phyloP scores from a whole-genome alignment of 345 rosid species.

The Eucalyptus marginata region DNA sequence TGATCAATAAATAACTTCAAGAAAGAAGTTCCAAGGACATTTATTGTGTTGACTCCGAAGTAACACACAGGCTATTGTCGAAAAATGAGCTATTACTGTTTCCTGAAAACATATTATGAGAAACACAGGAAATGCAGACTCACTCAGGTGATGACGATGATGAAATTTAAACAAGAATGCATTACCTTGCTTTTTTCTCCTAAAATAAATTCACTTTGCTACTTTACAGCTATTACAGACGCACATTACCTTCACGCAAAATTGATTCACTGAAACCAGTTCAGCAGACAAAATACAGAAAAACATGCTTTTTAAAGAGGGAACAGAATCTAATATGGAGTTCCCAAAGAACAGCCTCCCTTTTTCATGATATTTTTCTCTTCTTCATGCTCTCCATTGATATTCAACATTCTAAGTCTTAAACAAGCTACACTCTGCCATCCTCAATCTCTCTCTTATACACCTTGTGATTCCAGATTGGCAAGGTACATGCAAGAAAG shows the following conservation, averaged over 20 bases:
- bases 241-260: background rate
- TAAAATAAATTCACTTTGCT: background rate
- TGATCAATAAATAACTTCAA: background rate
- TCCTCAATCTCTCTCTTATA: background rate
- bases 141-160: background rate
- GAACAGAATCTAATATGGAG: background rate
- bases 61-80: background rate
- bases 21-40: background rate
- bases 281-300: background rate
- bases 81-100: background rate
- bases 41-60: background rate
- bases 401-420: background rate
- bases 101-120: background rate
- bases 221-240: background rate
- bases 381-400: background rate
- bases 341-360: background rate
- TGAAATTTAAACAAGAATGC: background rate
- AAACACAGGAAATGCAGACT: background rate
- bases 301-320: background rate
- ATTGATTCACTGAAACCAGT: background rate
- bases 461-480: background rate
- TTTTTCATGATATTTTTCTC: background rate
- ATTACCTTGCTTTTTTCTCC: background rate
- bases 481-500: background rate
- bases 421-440: background rate